Conservation (phyloP, 176 grass and related monocot species). For the Aegilops sharonensis region DNA sequence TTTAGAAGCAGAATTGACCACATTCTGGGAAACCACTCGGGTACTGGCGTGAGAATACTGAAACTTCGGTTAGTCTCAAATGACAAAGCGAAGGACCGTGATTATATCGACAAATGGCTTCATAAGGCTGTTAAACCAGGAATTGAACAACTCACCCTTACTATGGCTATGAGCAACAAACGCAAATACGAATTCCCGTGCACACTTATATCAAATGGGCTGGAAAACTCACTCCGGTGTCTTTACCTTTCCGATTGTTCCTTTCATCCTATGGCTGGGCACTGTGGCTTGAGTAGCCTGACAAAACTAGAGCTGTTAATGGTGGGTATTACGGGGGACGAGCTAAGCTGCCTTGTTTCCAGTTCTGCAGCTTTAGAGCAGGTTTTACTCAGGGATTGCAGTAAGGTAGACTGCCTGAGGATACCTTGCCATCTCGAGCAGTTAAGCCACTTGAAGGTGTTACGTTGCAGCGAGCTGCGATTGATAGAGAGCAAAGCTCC, state of each 20-base stretch:
- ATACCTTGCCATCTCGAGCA: slow-evolving; percentile 12
- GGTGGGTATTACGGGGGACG: not conserved
- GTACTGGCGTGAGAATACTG: not conserved
- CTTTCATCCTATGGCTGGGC: not conserved
- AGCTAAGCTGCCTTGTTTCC: not conserved
- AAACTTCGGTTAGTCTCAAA: not conserved
- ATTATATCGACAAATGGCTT: not conserved
- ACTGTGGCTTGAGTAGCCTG: not conserved
- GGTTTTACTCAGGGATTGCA: not conserved
- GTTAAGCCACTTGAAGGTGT: not conserved
- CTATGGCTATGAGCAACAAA: not conserved
- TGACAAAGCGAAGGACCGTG: not conserved
- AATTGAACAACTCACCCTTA: not conserved
- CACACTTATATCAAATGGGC: not conserved
- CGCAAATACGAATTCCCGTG: not conserved
- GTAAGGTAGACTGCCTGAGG: not conserved
- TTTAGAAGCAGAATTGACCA: not conserved
- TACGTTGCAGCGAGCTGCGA: not conserved
- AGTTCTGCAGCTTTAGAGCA: not conserved
- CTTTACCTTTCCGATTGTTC: not conserved
- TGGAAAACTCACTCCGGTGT: not conserved
- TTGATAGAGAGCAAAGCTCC: not conserved
- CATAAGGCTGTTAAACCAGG: not conserved
- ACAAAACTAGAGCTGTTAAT: not conserved
- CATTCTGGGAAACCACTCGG: not conserved